phyloP scores from a whole-genome alignment of 805 yeast species.

The Teunomyces atbi region DNA sequence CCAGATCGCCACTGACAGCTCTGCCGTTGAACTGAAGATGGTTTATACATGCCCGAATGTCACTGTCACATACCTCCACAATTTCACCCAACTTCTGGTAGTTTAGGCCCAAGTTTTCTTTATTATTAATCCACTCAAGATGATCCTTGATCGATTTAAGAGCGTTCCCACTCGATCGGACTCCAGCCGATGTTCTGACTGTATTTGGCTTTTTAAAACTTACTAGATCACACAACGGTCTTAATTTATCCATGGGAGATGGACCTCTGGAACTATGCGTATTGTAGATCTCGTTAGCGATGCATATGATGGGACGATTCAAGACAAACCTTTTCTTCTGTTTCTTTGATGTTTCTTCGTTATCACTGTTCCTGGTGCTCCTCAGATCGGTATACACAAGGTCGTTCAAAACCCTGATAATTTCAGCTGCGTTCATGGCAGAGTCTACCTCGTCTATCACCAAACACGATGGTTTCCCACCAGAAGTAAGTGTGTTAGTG shows the following conservation, averaged over 20 bases:
- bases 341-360: constrained; percentile 1
- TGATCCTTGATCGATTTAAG: constrained; percentile 36
- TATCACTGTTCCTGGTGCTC: constrained; percentile 16
- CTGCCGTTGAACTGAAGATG: constrained; percentile 63
- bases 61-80: constrained; percentile 72
- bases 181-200: constrained; percentile 44
- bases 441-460: constrained; percentile 86
- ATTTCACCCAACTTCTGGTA: constrained; percentile 59
- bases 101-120: constrained; percentile 52
- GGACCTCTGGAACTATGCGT: constrained; percentile 19
- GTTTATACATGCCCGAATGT: constrained; percentile 82
- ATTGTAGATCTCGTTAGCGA: constrained; percentile 85
- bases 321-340: constrained; percentile 41
- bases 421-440: constrained; percentile 34
- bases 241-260: constrained; percentile 68
- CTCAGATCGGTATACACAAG: constrained; percentile 56
- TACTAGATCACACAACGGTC: constrained; percentile 71
- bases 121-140: constrained; percentile 47
- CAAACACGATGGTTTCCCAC: constrained; percentile 75
- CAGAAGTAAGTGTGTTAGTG: constrained; percentile 54
- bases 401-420: constrained; percentile 52
- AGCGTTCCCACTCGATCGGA: constrained; percentile 35
- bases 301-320: constrained; percentile 82
- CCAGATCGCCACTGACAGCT: not conserved
- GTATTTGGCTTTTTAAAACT: constrained; percentile 59